Conservation (phyloP, 192 early-diverging fungal genomes). For the Thamnidium elegans region DNA sequence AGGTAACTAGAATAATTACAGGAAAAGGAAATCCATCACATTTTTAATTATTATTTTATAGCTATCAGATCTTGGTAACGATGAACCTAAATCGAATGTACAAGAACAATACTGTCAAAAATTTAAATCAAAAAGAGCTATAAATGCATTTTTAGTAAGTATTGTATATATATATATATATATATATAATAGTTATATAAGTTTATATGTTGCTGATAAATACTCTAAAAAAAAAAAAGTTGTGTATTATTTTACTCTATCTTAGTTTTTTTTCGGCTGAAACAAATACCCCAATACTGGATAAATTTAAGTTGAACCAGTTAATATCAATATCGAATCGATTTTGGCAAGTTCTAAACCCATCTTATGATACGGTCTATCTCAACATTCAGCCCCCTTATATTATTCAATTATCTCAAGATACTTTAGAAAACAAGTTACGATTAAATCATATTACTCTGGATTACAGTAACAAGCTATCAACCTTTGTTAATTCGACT, state of each 20-base stretch:
- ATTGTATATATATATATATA: slow-evolving; percentile 22
- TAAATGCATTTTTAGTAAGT: slow-evolving; percentile 15
- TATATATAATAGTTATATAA: slow-evolving; percentile 10
- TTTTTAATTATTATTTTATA: no score
- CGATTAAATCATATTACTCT: neutral
- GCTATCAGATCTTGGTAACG: slow-evolving; percentile 30
- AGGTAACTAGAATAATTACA: no score
- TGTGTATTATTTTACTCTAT: neutral
- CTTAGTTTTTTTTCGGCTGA: neutral
- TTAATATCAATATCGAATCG: neutral
- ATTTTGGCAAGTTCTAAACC: slow-evolving; percentile 27
- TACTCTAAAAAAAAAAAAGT: neutral
- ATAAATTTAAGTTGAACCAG: neutral
- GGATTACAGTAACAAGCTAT: neutral
- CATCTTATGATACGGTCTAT: slow-evolving; percentile 11
- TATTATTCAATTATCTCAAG: neutral
- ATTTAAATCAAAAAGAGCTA: neutral
- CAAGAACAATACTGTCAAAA: neutral
- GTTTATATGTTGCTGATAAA: no score
- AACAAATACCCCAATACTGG: neutral
- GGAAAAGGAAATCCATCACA: no score
- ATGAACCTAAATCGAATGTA: slow-evolving; percentile 1
- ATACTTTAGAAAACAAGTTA: neutral
- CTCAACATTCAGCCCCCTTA: slow-evolving; percentile 19
- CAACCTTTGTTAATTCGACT: neutral